Percentiles rank a stretch among this genome's conserved stretches.
phyloP scores from a whole-genome alignment of 495 filamentous ascomycete genomes.

The Aspergillus ellipticus region DNA sequence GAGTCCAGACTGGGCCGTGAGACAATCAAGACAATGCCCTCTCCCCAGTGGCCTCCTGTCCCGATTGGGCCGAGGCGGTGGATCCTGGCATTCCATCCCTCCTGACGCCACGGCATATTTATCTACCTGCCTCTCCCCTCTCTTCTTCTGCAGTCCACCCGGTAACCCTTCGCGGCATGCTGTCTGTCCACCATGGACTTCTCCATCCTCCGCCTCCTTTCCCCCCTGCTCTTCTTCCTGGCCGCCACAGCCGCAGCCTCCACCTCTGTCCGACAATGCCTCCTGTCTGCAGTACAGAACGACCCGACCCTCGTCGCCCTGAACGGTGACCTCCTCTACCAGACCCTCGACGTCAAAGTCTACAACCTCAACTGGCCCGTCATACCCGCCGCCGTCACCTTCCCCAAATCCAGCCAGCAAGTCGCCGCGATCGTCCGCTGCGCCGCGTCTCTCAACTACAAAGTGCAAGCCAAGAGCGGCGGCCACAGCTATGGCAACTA shows the following conservation, averaged over 20 bases:
- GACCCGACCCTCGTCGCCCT: conserved; percentile 20
- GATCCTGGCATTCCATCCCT: not conserved
- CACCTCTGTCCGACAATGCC: conserved; percentile 11
- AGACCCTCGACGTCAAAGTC: conserved; percentile 14
- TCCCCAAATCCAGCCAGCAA: conserved; percentile 54
- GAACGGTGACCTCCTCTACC: conserved; percentile 16
- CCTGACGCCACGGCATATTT: not conserved
- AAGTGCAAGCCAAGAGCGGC: conserved; percentile 67
- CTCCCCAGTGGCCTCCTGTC: no score
- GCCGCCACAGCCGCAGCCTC: not conserved
- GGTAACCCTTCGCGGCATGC: not conserved
- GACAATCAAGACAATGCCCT: no score
- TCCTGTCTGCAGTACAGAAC: conserved; percentile 22
- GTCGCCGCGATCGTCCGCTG: conserved; percentile 59
- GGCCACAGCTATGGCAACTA: conserved; percentile 71
- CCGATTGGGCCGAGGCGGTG: no score
- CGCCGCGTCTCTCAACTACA: conserved; percentile 47
- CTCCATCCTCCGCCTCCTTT: not conserved
- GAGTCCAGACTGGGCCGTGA: not conserved
- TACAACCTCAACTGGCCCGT: conserved; percentile 65
- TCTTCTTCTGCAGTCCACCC: not conserved
- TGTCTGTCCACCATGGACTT: not conserved
- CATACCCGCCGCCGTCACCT: conserved; percentile 57
- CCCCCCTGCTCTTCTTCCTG: not conserved
- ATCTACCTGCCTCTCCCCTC: not conserved